These are phyloP conservation scores for Capsaspora owczarzaki DNA, from an alignment of 78 protist species.

Conservation along the genomic window DNA sequence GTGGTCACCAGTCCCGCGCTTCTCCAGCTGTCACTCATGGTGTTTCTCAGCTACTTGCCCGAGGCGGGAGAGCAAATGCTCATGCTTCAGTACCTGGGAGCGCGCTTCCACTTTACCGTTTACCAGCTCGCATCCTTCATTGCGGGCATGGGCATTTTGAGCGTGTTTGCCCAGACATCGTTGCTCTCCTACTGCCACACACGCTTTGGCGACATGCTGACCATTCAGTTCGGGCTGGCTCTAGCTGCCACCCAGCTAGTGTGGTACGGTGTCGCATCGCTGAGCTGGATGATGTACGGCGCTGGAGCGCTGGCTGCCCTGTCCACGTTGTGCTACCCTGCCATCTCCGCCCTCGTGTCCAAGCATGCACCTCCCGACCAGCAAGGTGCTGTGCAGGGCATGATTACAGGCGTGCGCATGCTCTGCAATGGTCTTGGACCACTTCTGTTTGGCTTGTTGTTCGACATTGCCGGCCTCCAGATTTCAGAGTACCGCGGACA, in stretches of 20 bases:
- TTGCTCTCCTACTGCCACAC: neutral
- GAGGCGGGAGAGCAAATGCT: neutral
- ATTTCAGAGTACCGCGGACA: neutral
- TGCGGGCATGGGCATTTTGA: neutral
- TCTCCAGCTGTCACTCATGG: neutral
- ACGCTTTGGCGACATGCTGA: neutral
- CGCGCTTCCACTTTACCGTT: neutral
- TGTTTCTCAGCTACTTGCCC: conserved; percentile 4
- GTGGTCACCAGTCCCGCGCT: neutral
- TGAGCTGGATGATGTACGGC: too few species aligned
- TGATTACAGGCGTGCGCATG: neutral
- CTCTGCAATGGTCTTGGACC: conserved; percentile 6
- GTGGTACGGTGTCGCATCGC: neutral
- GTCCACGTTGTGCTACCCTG: neutral
- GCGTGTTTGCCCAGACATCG: neutral
- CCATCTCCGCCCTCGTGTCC: neutral
- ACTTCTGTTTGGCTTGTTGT: neutral
- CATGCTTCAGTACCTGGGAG: neutral
- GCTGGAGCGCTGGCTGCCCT: neutral
- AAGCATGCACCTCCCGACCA: neutral
- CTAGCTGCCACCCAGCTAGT: neutral
- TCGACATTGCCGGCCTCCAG: neutral
- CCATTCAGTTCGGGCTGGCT: neutral
- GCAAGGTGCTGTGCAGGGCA: conserved; percentile 7
- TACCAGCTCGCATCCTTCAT: neutral